Conservation (phyloP, 352 stramenopile genomes). For the Globisporangium abappressorium region DNA sequence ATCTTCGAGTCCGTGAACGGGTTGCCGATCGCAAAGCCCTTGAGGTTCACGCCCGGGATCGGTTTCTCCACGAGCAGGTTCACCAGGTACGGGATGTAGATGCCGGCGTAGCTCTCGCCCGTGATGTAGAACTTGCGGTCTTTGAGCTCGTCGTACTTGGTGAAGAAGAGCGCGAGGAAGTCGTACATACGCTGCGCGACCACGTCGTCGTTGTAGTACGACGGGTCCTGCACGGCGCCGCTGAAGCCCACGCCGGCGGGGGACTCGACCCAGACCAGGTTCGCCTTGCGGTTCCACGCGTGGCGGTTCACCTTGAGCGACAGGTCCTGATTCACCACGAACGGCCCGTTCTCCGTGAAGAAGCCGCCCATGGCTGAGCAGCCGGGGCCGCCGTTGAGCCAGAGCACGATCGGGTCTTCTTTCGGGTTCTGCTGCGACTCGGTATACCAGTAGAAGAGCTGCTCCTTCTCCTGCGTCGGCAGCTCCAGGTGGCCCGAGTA, state of each 20-base stretch:
- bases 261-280: conserved; percentile 79
- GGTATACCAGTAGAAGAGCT: conserved; percentile 81
- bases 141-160: conserved; percentile 67
- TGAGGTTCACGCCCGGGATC: conserved; percentile 63
- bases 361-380: conserved; percentile 72
- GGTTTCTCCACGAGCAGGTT: conserved; percentile 66
- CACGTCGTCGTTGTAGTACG: conserved; percentile 82
- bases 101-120: conserved; percentile 82
- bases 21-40: conserved; percentile 80
- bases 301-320: conserved; percentile 63
- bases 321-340: conserved; percentile 55
- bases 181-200: conserved; percentile 77
- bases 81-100: conserved; percentile 90
- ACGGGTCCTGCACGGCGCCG: conserved; percentile 43
- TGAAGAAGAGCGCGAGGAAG: conserved; percentile 70
- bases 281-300: conserved; percentile 77
- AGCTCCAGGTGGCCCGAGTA: conserved; percentile 63
- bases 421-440: conserved; percentile 55
- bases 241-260: conserved; percentile 75
- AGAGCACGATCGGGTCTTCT: conserved; percentile 73
- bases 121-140: conserved; percentile 81
- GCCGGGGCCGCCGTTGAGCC: conserved; percentile 77
- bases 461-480: conserved; percentile 41
- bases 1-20: conserved; percentile 59
- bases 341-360: conserved; percentile 76